These are phyloP conservation scores for Coniochaeta sp. DNA, from an alignment of 2,329 filamentous ascomycete genomes.

Conservation along the genomic window DNA sequence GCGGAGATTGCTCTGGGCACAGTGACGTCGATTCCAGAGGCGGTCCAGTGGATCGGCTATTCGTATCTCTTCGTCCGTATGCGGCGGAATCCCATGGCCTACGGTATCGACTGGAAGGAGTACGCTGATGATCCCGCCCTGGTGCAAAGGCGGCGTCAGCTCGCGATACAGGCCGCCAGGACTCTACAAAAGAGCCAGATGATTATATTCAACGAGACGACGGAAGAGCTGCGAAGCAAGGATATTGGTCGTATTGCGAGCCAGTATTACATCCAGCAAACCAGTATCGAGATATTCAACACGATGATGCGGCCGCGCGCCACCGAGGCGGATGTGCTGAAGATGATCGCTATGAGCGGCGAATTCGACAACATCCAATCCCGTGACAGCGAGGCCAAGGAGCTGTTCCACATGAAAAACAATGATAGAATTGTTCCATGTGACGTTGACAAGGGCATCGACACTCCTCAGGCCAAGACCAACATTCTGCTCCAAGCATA, in stretches of 20 bases:
- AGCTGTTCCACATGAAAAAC: conserved; percentile 67
- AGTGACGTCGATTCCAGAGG: conserved; percentile 88
- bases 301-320: conserved; percentile 81
- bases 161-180: conserved; percentile 82
- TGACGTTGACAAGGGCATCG: conserved; percentile 65
- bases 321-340: conserved; percentile 85
- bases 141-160: conserved; percentile 74
- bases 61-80: conserved; percentile 97
- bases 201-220: conserved; percentile 96
- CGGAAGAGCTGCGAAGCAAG: conserved; percentile 87
- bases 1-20: conserved; percentile 91
- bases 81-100: conserved; percentile 82
- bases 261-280: conserved; percentile 92
- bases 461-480: conserved; percentile 78
- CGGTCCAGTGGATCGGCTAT: conserved; percentile 95
- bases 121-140: conserved; percentile 81
- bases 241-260: conserved; percentile 95
- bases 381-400: conserved; percentile 81
- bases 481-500: conserved; percentile 93
- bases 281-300: conserved; percentile 94
- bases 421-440: conserved; percentile 68
- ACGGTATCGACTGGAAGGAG: conserved; percentile 93
- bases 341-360: conserved; percentile 95
- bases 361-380: conserved; percentile 98
- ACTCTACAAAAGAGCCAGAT: conserved; percentile 91